Evolutionary conservation across 225 moss, liverwort and hornwort species (phyloP).

Genomic region (Straminergon stramineum): DNA sequence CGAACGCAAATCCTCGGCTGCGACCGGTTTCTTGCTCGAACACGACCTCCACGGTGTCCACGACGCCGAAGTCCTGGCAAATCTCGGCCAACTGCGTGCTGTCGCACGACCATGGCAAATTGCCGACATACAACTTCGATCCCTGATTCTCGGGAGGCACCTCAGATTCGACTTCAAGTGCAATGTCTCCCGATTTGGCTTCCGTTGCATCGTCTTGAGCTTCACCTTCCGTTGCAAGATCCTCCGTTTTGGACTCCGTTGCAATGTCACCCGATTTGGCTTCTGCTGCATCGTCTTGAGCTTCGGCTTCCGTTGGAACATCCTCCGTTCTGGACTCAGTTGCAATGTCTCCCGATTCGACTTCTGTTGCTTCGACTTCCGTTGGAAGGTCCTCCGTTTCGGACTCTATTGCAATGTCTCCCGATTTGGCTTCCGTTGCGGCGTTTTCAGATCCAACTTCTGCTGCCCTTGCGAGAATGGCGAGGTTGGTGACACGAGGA

Average conservation of each 20-base stretch:
- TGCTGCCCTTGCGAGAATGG: neutral
- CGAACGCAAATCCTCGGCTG: constrained; percentile 76
- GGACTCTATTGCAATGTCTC: neutral
- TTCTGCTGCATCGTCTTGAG: neutral
- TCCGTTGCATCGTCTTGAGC: neutral
- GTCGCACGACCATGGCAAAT: constrained; percentile 29
- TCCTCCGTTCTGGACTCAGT: neutral
- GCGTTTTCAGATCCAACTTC: neutral
- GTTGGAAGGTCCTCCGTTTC: neutral
- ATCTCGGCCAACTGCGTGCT: constrained; percentile 17
- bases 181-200: neutral
- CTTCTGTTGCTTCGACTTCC: neutral
- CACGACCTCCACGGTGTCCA: constrained; percentile 45
- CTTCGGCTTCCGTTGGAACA: neutral
- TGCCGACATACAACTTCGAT: constrained; percentile 22
- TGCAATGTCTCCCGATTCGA: neutral
- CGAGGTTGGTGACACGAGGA: neutral
- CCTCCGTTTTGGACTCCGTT: neutral
- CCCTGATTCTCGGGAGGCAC: neutral
- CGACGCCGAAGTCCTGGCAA: neutral
- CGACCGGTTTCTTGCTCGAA: constrained; percentile 53
- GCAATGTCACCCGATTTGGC: neutral
- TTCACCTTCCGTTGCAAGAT: neutral
- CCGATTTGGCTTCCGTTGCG: neutral
- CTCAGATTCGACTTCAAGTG: neutral